Evolutionary conservation across 2,329 filamentous ascomycete species (phyloP).

Genomic region (Hypoxylon sp.): DNA sequence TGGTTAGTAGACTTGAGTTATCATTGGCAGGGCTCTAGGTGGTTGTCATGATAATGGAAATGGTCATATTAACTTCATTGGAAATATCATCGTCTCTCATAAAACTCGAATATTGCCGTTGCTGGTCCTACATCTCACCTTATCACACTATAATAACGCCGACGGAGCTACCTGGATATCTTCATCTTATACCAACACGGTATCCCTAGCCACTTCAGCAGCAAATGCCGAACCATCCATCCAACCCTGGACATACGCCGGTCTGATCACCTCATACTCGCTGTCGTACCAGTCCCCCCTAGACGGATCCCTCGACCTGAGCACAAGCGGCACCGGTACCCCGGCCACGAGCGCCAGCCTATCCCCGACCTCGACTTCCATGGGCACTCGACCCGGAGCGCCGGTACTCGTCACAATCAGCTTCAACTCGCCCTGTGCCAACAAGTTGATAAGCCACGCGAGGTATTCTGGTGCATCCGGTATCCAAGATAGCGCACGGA

Average conservation of each 20-base stretch:
- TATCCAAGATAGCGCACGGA: too few relatives aligned
- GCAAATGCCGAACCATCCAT: too few relatives aligned
- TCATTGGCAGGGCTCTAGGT: constrained; percentile 13
- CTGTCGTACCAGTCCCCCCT: neutral
- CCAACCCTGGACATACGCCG: neutral
- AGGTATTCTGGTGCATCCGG: too few relatives aligned
- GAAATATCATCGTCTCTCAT: too few relatives aligned
- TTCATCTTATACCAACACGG: too few relatives aligned
- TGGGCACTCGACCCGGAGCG: neutral
- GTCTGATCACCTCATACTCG: neutral
- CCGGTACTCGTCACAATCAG: neutral
- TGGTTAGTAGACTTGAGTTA: constrained; percentile 23
- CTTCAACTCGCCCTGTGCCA: too few relatives aligned
- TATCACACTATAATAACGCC: too few relatives aligned
- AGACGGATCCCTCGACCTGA: neutral
- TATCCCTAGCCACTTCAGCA: too few relatives aligned
- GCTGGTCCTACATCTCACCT: too few relatives aligned
- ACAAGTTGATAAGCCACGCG: too few relatives aligned
- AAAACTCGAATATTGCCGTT: too few relatives aligned
- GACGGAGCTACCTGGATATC: too few relatives aligned
- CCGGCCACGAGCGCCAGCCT: neutral
- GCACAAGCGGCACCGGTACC: neutral
- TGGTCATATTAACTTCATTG: neutral
- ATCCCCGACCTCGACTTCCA: neutral
- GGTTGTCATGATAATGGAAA: neutral